Evolutionary conservation across 306 rosid species (phyloP).

Genomic region (Astragalus glycyphyllos): DNA sequence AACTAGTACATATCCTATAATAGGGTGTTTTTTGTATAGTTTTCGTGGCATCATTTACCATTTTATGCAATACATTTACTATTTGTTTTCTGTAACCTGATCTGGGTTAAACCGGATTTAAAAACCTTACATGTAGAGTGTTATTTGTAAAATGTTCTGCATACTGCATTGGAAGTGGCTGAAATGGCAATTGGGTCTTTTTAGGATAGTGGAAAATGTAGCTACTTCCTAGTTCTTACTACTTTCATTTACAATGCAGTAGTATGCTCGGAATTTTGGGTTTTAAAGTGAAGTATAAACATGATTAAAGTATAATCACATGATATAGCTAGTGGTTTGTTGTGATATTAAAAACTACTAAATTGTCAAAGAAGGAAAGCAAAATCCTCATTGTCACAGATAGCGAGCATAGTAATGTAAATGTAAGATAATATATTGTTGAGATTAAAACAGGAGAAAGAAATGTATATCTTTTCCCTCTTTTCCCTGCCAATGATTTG

Average conservation of each 20-base stretch:
- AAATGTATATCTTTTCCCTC: neutral
- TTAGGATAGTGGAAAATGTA: neutral
- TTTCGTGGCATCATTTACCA: too few relatives aligned
- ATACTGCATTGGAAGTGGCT: slow-evolving; percentile 14
- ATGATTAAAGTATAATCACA: neutral
- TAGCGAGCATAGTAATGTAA: slow-evolving; percentile 18
- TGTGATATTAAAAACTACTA: neutral
- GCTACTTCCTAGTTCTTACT: neutral
- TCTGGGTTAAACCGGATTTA: neutral
- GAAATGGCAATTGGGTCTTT: neutral
- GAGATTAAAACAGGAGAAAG: slow-evolving; percentile 17
- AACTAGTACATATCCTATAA: neutral
- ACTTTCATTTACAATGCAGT: neutral
- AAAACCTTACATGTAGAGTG: neutral
- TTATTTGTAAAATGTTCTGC: neutral
- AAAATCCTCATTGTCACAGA: neutral
- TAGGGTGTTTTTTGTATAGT: neutral
- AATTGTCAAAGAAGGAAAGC: neutral
- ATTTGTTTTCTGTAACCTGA: neutral
- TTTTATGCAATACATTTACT: neutral
- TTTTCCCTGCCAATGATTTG: neutral
- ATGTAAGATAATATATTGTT: slow-evolving; percentile 3
- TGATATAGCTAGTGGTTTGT: neutral
- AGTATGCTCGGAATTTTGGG: neutral
- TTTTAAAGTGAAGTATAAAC: neutral